These are phyloP conservation scores for Parathielavia appendiculata DNA, from an alignment of 495 filamentous ascomycete species.

Conservation along the genomic window DNA sequence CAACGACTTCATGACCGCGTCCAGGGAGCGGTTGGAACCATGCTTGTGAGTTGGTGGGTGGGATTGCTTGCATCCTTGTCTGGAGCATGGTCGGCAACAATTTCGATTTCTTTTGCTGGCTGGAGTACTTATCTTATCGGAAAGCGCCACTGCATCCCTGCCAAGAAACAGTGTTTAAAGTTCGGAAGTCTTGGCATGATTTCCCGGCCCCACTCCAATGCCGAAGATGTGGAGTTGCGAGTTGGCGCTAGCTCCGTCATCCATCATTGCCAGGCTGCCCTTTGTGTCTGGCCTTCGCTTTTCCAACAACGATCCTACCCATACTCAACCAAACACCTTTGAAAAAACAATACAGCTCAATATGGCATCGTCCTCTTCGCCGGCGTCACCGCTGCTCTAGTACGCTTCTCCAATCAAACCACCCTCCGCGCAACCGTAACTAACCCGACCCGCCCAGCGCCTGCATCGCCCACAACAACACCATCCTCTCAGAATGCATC, in stretches of 20 bases:
- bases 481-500: conserved; percentile 89
- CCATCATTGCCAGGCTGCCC: neutral
- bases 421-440: conserved; percentile 22
- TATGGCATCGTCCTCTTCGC: conserved; percentile 79
- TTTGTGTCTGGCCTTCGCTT: neutral
- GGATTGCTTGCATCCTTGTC: conserved; percentile 1
- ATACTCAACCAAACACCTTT: neutral
- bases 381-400: conserved; percentile 74
- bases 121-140: neutral
- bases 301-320: neutral
- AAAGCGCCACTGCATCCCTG: neutral
- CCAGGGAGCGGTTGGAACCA: conserved; percentile 18
- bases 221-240: neutral
- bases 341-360: conserved; percentile 5
- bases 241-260: neutral
- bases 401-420: conserved; percentile 28
- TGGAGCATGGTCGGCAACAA: neutral
- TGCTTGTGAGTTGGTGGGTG: conserved; percentile 15
- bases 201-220: neutral
- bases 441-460: conserved; percentile 52
- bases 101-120: neutral
- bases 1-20: conserved; percentile 30
- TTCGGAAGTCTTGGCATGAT: neutral
- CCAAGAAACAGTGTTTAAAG: neutral
- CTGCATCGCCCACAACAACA: conserved; percentile 85